A percentile compares a stretch with the other conserved stretches of the same genome.
phyloP scores from a whole-genome alignment of 2,329 filamentous ascomycete genomes.

The Lachnellula subtilissima region DNA sequence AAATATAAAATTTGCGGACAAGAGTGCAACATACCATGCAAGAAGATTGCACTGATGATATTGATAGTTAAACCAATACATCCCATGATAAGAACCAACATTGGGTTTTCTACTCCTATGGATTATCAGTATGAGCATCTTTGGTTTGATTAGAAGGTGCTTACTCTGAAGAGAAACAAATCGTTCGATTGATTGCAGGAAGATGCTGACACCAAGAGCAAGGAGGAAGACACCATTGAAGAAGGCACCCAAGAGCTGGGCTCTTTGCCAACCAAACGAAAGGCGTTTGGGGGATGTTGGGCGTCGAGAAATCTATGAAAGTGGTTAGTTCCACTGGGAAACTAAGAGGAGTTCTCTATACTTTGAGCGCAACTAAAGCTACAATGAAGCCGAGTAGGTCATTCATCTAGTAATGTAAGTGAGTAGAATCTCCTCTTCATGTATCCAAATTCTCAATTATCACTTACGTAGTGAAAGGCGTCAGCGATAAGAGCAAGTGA shows the following conservation, averaged over 20 bases:
- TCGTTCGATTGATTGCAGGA: constrained; percentile 67
- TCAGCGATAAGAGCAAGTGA: constrained; percentile 71
- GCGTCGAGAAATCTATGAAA: constrained; percentile 50
- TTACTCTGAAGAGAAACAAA: constrained; percentile 55
- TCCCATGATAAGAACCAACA: constrained; percentile 64
- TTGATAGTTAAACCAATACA: constrained; percentile 63
- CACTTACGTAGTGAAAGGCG: constrained; percentile 67
- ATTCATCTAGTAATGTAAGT: constrained; percentile 48
- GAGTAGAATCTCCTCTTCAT: neutral
- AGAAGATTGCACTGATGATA: constrained; percentile 57
- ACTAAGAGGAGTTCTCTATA: constrained; percentile 32
- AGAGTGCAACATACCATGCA: constrained; percentile 50
- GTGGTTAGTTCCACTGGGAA: neutral
- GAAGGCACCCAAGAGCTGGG: constrained; percentile 69
- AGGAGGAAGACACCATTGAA: constrained; percentile 76
- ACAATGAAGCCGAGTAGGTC: constrained; percentile 67
- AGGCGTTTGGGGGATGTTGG: constrained; percentile 52
- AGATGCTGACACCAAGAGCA: constrained; percentile 66
- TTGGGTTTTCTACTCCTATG: constrained; percentile 58
- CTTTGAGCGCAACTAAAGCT: constrained; percentile 59
- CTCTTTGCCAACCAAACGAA: constrained; percentile 73
- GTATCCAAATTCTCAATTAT: neutral
- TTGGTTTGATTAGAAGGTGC: constrained; percentile 16
- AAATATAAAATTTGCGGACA: constrained; percentile 45
- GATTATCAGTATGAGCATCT: neutral